Conservation (phyloP, 31 red algal genomes). For the Odonthalia washingtoniensis region DNA sequence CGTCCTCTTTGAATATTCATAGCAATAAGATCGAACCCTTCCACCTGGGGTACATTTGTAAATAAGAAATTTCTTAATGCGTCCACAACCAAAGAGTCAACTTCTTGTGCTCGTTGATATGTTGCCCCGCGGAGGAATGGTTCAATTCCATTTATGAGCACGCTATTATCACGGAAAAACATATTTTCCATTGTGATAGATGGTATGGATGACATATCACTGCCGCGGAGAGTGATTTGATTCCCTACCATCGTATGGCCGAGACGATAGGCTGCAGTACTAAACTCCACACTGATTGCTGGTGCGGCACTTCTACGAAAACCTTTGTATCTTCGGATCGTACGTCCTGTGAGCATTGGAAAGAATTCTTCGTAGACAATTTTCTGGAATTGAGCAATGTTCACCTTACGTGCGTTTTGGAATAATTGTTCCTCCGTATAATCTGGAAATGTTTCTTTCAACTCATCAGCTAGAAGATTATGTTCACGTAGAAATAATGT, state of each 20-base stretch:
- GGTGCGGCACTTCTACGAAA: constrained; percentile 40
- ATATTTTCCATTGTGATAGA: constrained; percentile 15
- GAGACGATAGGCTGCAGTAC: constrained; percentile 67
- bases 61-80: constrained; percentile 57
- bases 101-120: constrained; percentile 27
- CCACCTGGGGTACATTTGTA: not conserved
- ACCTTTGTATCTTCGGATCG: constrained; percentile 53
- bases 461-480: constrained; percentile 47
- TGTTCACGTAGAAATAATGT: constrained; percentile 71
- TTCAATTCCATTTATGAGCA: constrained; percentile 29
- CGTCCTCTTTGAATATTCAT: constrained; percentile 65
- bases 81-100: constrained; percentile 41
- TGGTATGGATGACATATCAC: constrained; percentile 1
- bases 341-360: constrained; percentile 47
- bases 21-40: constrained; percentile 51
- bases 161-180: constrained; percentile 51
- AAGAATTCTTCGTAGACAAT: constrained; percentile 65
- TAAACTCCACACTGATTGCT: constrained; percentile 47
- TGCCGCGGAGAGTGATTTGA: constrained; percentile 25
- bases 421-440: constrained; percentile 67
- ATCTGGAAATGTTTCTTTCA: constrained; percentile 31
- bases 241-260: constrained; percentile 74
- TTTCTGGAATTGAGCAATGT: constrained; percentile 53
- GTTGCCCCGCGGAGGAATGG: constrained; percentile 30
- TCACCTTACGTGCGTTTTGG: constrained; percentile 61